Conservation (phyloP, 345 rosid species). For the Raphanus sativus region DNA sequence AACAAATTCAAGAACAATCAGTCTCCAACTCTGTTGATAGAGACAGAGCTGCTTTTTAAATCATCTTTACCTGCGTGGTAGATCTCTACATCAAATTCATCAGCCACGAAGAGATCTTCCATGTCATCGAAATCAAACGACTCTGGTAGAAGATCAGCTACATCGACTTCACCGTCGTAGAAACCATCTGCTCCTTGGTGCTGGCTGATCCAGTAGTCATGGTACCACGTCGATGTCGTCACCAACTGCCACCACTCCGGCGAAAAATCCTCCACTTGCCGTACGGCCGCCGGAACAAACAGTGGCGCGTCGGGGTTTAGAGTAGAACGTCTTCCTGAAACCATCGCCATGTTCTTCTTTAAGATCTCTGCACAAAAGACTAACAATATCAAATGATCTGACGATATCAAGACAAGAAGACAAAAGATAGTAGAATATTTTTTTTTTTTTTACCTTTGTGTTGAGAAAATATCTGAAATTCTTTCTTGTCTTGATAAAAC, state of each 20-base stretch:
- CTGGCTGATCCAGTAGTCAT: conserved; percentile 79
- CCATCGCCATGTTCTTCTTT: conserved; percentile 56
- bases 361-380: conserved; percentile 29
- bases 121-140: conserved; percentile 60
- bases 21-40: not conserved
- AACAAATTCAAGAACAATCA: not conserved
- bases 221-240: conserved; percentile 74
- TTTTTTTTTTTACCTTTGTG: conserved; percentile 30
- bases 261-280: conserved; percentile 87
- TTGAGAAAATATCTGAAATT: conserved; percentile 16
- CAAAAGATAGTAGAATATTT: not conserved
- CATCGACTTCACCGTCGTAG: conserved; percentile 46
- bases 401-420: not conserved
- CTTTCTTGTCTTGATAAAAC: not conserved
- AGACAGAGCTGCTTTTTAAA: not conserved
- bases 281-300: conserved; percentile 74
- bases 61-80: conserved; percentile 22
- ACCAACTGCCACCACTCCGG: conserved; percentile 96
- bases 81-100: conserved; percentile 36
- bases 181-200: conserved; percentile 60
- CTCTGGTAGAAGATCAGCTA: conserved; percentile 63
- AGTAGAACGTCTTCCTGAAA: conserved; percentile 69
- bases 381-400: not conserved
- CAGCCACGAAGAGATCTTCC: conserved; percentile 49
- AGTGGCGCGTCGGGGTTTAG: conserved; percentile 90